Percentiles rank a stretch among this genome's conserved stretches.
Evolutionary conservation across 2,329 filamentous ascomycete genomes (phyloP).

Genomic region (Sclerotinia trifoliorum): DNA sequence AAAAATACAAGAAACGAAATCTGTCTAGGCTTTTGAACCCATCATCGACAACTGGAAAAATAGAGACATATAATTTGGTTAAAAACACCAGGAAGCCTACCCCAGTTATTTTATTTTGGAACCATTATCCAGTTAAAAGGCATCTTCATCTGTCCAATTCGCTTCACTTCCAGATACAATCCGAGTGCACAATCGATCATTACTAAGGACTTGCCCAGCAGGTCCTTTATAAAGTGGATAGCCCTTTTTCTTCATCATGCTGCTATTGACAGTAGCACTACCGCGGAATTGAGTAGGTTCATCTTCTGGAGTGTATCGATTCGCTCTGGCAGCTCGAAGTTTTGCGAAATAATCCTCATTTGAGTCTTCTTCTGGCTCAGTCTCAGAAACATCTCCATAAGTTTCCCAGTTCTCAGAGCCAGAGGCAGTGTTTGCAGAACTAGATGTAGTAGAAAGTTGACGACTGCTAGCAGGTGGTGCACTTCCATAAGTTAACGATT

Average conservation of each 20-base stretch:
- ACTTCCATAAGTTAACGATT: slow-evolving; percentile 32
- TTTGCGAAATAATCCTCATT: slow-evolving; percentile 88
- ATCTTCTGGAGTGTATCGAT: slow-evolving; percentile 57
- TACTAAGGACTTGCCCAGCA: slow-evolving; percentile 47
- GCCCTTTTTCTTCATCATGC: slow-evolving; percentile 55
- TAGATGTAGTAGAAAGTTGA: slow-evolving; percentile 72
- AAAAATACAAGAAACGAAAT: slow-evolving; percentile 19
- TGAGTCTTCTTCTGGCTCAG: slow-evolving; percentile 71
- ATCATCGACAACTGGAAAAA: background rate
- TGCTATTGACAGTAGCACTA: slow-evolving; percentile 33
- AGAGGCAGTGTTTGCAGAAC: slow-evolving; percentile 63
- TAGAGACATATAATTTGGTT: slow-evolving; percentile 1
- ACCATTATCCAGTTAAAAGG: slow-evolving; percentile 43
- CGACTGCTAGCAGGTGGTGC: slow-evolving; percentile 46
- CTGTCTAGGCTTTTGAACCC: background rate
- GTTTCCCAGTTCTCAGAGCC: slow-evolving; percentile 98
- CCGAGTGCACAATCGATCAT: slow-evolving; percentile 60
- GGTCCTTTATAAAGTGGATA: slow-evolving; percentile 50
- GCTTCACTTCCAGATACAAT: slow-evolving; percentile 61
- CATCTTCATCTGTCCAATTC: slow-evolving; percentile 65
- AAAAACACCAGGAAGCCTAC: slow-evolving; percentile 6
- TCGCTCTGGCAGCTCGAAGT: slow-evolving; percentile 65
- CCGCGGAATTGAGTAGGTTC: slow-evolving; percentile 31
- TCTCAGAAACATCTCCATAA: slow-evolving; percentile 82
- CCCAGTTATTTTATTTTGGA: background rate